Percentiles rank a stretch among this genome's conserved stretches.
Conservation (phyloP, 2,329 filamentous ascomycete genomes). For the Fusarium sp. region DNA sequence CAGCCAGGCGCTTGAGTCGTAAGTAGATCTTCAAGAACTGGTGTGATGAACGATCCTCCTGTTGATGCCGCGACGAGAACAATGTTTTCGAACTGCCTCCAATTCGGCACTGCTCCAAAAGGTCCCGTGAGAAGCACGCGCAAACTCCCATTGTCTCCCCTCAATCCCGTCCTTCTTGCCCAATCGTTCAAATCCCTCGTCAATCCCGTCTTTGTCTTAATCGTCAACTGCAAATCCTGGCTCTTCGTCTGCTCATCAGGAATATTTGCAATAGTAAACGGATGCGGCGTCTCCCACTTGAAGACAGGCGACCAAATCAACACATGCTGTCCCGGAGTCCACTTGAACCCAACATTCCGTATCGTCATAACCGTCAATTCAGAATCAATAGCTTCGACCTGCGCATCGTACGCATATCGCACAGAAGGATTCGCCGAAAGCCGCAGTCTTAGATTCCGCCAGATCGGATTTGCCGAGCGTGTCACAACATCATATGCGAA, state of each 20-base stretch:
- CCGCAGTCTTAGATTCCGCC: constrained; percentile 40
- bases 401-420: constrained; percentile 38
- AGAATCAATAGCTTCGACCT: constrained; percentile 30
- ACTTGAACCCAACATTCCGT: constrained; percentile 36
- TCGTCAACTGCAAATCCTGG: constrained; percentile 38
- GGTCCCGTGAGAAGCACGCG: constrained; percentile 40
- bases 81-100: constrained; percentile 43
- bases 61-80: constrained; percentile 40
- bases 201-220: constrained; percentile 43
- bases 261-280: constrained; percentile 41
- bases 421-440: constrained; percentile 22
- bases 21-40: constrained; percentile 39
- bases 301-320: constrained; percentile 44
- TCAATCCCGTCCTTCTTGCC: constrained; percentile 31
- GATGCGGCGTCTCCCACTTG: constrained; percentile 41
- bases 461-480: constrained; percentile 43
- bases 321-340: constrained; percentile 44
- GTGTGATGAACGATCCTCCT: constrained; percentile 41
- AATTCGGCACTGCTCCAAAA: constrained; percentile 38
- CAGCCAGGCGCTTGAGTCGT: constrained; percentile 33
- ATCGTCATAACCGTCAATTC: constrained; percentile 39
- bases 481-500: constrained; percentile 44
- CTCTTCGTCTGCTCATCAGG: constrained; percentile 4
- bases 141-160: constrained; percentile 23
- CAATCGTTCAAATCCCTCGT: constrained; percentile 40